Conservation (phyloP, 169 alveolate genomes). For the Eimeria falciformis region DNA sequence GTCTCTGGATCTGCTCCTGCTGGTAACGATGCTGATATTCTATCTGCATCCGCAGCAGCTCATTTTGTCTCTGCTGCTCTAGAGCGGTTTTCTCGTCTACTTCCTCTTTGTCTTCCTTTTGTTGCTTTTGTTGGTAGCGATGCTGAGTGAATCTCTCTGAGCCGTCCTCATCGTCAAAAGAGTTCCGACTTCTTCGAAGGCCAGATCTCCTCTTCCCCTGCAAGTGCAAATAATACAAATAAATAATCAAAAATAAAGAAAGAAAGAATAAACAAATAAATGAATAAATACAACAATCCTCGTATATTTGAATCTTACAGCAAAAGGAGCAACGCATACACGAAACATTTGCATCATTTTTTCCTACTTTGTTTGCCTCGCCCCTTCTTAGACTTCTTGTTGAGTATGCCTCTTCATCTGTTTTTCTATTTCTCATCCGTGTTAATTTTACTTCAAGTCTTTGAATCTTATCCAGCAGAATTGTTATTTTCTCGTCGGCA, state of each 20-base stretch:
- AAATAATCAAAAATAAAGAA: too few species aligned
- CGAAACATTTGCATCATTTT: background rate
- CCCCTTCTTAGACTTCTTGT: background rate
- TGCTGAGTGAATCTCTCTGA: background rate
- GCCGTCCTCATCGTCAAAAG: too few species aligned
- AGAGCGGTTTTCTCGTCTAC: background rate
- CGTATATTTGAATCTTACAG: too few species aligned
- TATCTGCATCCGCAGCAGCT: background rate
- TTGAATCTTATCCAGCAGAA: conserved; percentile 28
- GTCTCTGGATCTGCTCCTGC: background rate
- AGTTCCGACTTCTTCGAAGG: too few species aligned
- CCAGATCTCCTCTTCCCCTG: too few species aligned
- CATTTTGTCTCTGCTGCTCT: background rate
- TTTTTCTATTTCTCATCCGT: too few species aligned
- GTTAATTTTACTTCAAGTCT: background rate
- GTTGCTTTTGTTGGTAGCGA: background rate
- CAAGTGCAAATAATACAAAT: too few species aligned
- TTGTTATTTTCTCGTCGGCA: conserved; percentile 58
- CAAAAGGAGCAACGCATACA: background rate
- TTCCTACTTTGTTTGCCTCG: background rate
- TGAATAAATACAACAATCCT: too few species aligned
- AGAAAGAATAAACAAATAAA: too few species aligned
- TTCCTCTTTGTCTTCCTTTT: background rate
- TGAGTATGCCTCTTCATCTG: background rate
- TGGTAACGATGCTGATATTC: background rate